These are phyloP conservation scores for Venturia carpophila DNA, from an alignment of 2,329 filamentous ascomycete species.

Conservation along the genomic window DNA sequence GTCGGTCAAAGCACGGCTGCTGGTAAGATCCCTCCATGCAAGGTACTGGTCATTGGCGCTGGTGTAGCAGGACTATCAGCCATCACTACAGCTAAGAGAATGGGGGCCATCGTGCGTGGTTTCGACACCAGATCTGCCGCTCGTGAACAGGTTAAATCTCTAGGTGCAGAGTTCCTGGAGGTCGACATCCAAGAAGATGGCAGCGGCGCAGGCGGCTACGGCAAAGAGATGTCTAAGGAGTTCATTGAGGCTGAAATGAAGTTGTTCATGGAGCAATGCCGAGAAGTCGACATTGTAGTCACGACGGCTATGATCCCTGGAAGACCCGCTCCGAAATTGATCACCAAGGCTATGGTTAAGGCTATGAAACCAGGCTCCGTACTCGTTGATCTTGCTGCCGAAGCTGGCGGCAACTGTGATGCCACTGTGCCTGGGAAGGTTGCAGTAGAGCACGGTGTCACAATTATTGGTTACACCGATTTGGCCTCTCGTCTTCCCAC, in stretches of 20 bases:
- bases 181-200: constrained; percentile 80
- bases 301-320: constrained; percentile 89
- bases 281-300: constrained; percentile 85
- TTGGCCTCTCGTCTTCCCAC: constrained; percentile 79
- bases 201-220: constrained; percentile 76
- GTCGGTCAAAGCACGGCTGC: constrained; percentile 87
- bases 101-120: constrained; percentile 82
- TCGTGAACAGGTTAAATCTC: constrained; percentile 80
- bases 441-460: constrained; percentile 65
- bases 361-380: constrained; percentile 88
- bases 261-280: constrained; percentile 77
- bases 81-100: constrained; percentile 69
- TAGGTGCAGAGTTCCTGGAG: constrained; percentile 84
- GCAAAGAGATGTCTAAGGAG: constrained; percentile 89
- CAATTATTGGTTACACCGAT: constrained; percentile 83
- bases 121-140: constrained; percentile 88
- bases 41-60: constrained; percentile 82
- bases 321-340: constrained; percentile 71
- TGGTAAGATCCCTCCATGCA: constrained; percentile 82
- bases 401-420: constrained; percentile 83
- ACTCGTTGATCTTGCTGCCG: constrained; percentile 78
- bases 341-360: constrained; percentile 70
- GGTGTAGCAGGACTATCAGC: constrained; percentile 84
- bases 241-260: constrained; percentile 93
- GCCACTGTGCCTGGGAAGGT: constrained; percentile 68